Base-by-base conservation (phyloP, 805 yeast genomes). In the Candida silvatica region DNA sequence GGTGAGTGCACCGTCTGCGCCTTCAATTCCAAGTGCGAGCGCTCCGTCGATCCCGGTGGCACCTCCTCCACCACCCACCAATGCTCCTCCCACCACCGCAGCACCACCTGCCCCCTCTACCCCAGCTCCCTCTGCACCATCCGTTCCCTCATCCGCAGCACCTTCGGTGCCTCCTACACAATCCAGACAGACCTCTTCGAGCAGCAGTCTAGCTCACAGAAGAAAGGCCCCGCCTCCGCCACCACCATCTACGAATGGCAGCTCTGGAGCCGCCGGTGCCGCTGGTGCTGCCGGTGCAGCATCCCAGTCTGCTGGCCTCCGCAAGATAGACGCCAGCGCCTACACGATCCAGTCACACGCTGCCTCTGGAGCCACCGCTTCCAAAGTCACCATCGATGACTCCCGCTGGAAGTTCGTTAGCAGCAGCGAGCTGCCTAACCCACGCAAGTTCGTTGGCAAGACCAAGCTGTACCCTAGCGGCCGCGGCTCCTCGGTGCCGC, bases 381-480 rank as follows among this genome's bases (percentile, higher is more conserved):
- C 39, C 0, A 64, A 58, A 40, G 43, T 75, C 3, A 62, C 57
- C 4, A 82, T 86, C 33, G 85, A 84, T 45, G 92, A 83, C 51
- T 56, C 65, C n/a, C 63, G 88, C 46, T 87, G 79, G 64, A 71
- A 68, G 44, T 88, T 85, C 65, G 52, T 63, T 3, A 83, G 83
- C 52, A 67, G 71, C 14, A 58, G 61, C 29, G 80, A 85, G 17
- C 63, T 92, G 30, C 97, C 98, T 0, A 76, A 75, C 46, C 97
- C 98, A n/a, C 68, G 97, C 45, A 69, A 71, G 33, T 86, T 82
- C 50, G 76, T 71, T 35, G 82, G 78, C 3, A 69, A 69, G 31
- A 71, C 71, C 39, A 87, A 90, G 54, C 62, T 87, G 44, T 92
- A 92, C 60, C 96, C 97, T 14, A 84, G 95, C 59, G 97, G 97